Evolutionary conservation across 805 yeast species (phyloP), one percentile per base, ranked within the genome.

Genomic region (Saccharomyces jurei): DNA sequence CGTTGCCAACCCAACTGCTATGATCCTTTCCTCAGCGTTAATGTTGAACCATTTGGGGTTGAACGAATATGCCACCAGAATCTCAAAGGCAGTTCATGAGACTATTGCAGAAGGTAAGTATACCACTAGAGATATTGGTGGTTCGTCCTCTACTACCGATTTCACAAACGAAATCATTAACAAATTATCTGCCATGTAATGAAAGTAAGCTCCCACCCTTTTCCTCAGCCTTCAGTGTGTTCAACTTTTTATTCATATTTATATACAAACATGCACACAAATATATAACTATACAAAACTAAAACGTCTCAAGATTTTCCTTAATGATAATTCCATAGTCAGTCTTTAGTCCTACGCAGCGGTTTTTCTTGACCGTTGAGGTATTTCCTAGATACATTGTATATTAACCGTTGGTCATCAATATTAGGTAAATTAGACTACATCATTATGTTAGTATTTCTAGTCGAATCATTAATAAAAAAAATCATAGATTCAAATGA

Each of bases 1-100:
- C 80, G 81, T 89, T 60, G 98, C 98, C 61, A 92, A 92, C 84
- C 99, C 99, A 72, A 89, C 97, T 58, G 98, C 97, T 64, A 87
- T 92, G 92, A 87, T 92, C 67, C 80, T 94, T 68, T 89, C 97
- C 56, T 82, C 96, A 49, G 77, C 91, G 60, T 83, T 92, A 86
- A 74, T 92, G 85, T 82, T 92, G 77, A 88, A 97, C 78, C 99
- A 92, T 76, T 81, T 92, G 70, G 97, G 97, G 62, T 80, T 92
- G 66, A 89, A 86, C 68, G 78, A 78, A 50, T 79, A 84, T 62
- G 97, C 97, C 63, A 88, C 87, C 76, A 86, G 83, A 71, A 89
- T 92, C 71, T 80, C 96, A 52, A 76, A 80, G 67, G 98, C 98
- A 54, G 91, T 95, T 60, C 87, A 89, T 77, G 85, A 81, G 62